These are phyloP conservation scores for Calonectria honghensis DNA, from an alignment of 2,329 filamentous ascomycete genomes.

Conservation along the genomic window DNA sequence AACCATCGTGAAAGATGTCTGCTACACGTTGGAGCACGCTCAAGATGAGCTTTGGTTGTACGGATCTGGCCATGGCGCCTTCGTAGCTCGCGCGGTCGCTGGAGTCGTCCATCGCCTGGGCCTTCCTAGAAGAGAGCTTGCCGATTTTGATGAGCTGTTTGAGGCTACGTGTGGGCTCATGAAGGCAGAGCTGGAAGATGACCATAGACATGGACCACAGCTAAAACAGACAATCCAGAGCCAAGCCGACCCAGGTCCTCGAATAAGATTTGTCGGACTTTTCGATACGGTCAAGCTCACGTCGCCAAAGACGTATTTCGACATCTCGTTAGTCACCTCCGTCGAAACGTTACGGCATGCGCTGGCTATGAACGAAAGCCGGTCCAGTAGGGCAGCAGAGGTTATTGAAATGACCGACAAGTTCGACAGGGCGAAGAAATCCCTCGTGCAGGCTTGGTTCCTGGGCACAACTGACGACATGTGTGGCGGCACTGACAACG, in stretches of 20 bases:
- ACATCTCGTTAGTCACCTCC: conserved; percentile 46
- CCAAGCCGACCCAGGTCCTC: conserved; percentile 36
- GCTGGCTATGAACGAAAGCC: conserved; percentile 50
- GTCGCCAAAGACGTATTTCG: conserved; percentile 38
- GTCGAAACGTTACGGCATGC: conserved; percentile 50
- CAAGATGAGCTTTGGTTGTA: conserved; percentile 54
- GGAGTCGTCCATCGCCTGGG: conserved; percentile 50
- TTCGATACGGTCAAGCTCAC: conserved; percentile 47
- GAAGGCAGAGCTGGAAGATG: conserved; percentile 50
- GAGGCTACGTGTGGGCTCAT: conserved; percentile 44
- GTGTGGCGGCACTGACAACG: conserved; percentile 47
- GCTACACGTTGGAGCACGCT: conserved; percentile 38
- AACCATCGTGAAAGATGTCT: conserved; percentile 48
- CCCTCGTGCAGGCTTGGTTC: conserved; percentile 52
- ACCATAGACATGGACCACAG: conserved; percentile 43
- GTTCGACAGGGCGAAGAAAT: conserved; percentile 39
- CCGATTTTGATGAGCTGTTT: conserved; percentile 48
- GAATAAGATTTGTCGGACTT: conserved; percentile 51
- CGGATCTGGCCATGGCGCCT: conserved; percentile 51
- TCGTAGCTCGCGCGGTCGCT: conserved; percentile 49
- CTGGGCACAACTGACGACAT: conserved; percentile 51
- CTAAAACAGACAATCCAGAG: conserved; percentile 39
- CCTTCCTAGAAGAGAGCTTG: conserved; percentile 27
- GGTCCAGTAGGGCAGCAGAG: conserved; percentile 36
- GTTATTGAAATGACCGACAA: conserved; percentile 32